Evolutionary conservation across 441 rosid species (phyloP), one percentile per base, ranked within the genome.

Genomic region (Adansonia rubrostipa): DNA sequence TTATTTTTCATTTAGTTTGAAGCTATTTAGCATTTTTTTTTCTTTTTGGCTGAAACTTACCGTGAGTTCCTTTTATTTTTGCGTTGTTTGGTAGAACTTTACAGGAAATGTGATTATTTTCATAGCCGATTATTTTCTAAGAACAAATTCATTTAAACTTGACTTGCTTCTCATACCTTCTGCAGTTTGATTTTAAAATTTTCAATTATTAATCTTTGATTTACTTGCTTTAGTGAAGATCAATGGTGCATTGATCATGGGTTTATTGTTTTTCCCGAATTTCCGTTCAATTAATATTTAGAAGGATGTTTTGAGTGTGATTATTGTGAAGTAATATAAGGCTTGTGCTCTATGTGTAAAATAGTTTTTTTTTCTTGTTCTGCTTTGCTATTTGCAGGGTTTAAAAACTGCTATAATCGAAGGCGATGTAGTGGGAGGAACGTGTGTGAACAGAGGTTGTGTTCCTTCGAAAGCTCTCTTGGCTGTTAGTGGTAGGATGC

Each of bases 381-480:
- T 9, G 54, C 45, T 9, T 14, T 71, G 42, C 4, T 42, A 6
- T 68, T 65, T 60, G 76, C 80, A 96, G 99, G 98, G 99, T 60
- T 87, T 94, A 65, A 96, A 93, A 91, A 93, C 98, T 63, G 99
- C 97, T 15, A 89, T 96, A 22, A 86, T 93, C 7, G 99, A 96
- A 84, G 98, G 99, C 75, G 98, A 96, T 83, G 97, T 92, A 62
- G 90, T 96, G 65, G 99, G 99, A 77, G 99, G 99, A 79, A 94
- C 99, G 63, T 96, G 99, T 76, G 99, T 96, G 54, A 96, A 96
- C 85, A 88, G 99, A 90, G 99, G 99, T 0, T 94, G 99, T 83
- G 98, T 96, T 67, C 99, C 99, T 88, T 96, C 99, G 3, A 96
- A 96, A 84, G 99, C 99, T 74, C 98, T 96, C 70, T 82, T 96